These are phyloP conservation scores for Metschnikowia sp. DNA, from an alignment of 805 yeast species.

Conservation along the genomic window DNA sequence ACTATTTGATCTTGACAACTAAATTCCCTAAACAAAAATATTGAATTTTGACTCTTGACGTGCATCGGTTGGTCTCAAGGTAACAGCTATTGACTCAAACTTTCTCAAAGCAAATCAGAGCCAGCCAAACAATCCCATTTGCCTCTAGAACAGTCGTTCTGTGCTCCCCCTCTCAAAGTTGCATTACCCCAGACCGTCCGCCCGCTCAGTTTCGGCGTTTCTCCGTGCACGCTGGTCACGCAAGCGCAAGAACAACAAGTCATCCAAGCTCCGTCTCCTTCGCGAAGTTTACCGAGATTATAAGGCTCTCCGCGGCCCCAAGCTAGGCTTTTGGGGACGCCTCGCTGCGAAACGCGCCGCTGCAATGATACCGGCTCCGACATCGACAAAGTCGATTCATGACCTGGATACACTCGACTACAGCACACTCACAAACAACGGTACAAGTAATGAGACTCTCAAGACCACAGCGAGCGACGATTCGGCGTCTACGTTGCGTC, in stretches of 20 bases:
- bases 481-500: conserved; percentile 5
- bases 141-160: neutral
- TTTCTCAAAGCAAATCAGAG: too few species aligned
- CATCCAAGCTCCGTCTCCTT: conserved; percentile 25
- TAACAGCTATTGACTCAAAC: too few species aligned
- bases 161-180: conserved; percentile 8
- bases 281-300: conserved; percentile 34
- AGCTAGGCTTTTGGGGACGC: conserved; percentile 16
- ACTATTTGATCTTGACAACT: too few species aligned
- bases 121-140: too few species aligned
- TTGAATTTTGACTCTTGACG: too few species aligned
- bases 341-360: conserved; percentile 11
- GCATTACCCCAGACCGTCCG: conserved; percentile 10
- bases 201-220: conserved; percentile 14
- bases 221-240: conserved; percentile 14
- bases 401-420: neutral
- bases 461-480: neutral
- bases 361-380: conserved; percentile 12
- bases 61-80: too few species aligned
- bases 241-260: conserved; percentile 10
- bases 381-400: neutral
- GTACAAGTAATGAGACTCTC: neutral
- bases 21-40: too few species aligned
- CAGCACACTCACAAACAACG: neutral
- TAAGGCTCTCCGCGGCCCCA: conserved; percentile 22